Evolutionary conservation across 768 basidiomycete species (phyloP), one percentile per base, ranked within the genome.

Genomic region (Hortiboletus campestris): DNA sequence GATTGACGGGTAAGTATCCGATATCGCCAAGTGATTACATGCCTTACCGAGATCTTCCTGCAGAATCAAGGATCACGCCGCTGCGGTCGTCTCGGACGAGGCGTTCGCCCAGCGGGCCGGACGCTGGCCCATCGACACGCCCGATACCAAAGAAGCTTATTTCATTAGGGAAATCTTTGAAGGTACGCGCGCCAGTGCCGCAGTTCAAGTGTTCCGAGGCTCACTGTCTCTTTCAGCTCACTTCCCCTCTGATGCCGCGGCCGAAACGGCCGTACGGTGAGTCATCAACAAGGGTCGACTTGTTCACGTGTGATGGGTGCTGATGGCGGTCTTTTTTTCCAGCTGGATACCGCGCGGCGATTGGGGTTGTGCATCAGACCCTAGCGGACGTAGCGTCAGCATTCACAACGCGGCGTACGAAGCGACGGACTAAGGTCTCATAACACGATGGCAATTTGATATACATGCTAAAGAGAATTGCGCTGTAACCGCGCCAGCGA

Each of bases 121-220:
- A 66, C 83, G 91, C 53, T 99, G 88, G 86, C 72, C 87, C 11
- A 72, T 81, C 55, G 88, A 86, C 63, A 86, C 88, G 0, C 95
- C 97, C 6, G 91, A 94, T 62, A 98, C 97, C 22, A 98, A 98
- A 72, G 97, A 99, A 74, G 97, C 91, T 0, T 98, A 95, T 74
- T 85, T 82, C 63, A 90, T 98, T 67, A 84, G 94, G 53, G 89
- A 98, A 54, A 81, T 93, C 50, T 99, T 99, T 66, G 92, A 98
- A 70, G 76, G 89, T 84, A 67, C 67, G 8, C 19, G 31, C 46
- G 51, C 41, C 17, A 58, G 31, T 32, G 22, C 35, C 41, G 39
- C 51, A 40, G 20, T 49, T 14, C n/a, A 45, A 20, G n/a, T 2
- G 40, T 36, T 51, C 31, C 31, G 46, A 55, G 22, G 29, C 58